These are phyloP conservation scores for Naegleria fowleri DNA, from an alignment of 208 protist genomes.

Conservation along the genomic window DNA sequence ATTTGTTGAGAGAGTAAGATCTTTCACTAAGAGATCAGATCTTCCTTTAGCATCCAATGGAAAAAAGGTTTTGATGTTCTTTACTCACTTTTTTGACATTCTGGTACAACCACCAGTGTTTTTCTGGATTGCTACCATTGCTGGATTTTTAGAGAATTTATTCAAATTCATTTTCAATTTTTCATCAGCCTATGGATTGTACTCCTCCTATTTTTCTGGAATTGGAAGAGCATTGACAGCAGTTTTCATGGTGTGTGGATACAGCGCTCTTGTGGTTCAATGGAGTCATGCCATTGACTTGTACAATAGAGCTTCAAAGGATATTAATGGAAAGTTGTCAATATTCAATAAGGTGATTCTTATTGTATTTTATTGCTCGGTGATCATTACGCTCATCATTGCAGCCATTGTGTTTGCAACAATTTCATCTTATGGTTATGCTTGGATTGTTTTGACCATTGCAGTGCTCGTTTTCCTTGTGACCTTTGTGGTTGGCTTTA, in stretches of 20 bases:
- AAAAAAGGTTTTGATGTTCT: background rate
- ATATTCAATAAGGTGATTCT: background rate
- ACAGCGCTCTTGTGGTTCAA: background rate
- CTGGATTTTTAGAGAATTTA: constrained; percentile 15
- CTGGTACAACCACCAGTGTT: background rate
- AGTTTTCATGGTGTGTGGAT: background rate
- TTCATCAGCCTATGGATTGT: background rate
- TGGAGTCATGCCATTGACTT: background rate
- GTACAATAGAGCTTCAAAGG: background rate
- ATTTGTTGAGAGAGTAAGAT: background rate
- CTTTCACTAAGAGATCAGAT: background rate
- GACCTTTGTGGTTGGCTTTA: background rate
- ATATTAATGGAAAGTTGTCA: background rate
- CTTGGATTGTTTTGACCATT: background rate
- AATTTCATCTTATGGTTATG: background rate
- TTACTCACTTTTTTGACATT: background rate
- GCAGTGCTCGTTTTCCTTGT: background rate
- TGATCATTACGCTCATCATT: background rate
- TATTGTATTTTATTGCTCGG: background rate
- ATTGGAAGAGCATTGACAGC: background rate
- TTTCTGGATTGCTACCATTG: background rate
- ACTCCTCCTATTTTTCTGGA: background rate
- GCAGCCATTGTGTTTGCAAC: background rate
- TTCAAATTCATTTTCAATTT: background rate
- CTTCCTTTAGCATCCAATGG: too few species aligned